phyloP scores from a whole-genome alignment of 129 eudicot species.

The Mikania micrantha region DNA sequence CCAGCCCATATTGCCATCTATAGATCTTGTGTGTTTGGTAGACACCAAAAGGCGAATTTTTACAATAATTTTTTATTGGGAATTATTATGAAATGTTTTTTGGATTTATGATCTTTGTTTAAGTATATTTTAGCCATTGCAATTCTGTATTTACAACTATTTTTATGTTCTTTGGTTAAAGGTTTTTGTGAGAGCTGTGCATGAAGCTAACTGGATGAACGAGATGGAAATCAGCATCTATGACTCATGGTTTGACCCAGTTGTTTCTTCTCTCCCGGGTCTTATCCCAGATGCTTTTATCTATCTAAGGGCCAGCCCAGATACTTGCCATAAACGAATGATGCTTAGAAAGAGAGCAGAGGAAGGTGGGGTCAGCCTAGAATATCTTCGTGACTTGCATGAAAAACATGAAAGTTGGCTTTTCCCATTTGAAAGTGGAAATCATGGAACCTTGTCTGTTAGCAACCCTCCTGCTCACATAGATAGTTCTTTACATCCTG shows the following conservation, averaged over 20 bases:
- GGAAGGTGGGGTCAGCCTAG: constrained; percentile 90
- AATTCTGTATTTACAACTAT: background rate
- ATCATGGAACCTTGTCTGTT: constrained; percentile 60
- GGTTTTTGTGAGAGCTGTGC: constrained; percentile 98
- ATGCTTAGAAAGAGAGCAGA: constrained; percentile 71
- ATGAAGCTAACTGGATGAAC: constrained; percentile 96
- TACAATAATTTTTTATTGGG: background rate
- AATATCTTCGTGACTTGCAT: constrained; percentile 77
- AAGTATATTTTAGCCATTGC: background rate
- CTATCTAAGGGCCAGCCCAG: constrained; percentile 89
- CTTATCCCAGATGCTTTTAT: constrained; percentile 88
- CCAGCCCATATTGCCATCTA: background rate
- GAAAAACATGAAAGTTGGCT: constrained; percentile 98
- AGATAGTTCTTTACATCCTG: constrained; percentile 54
- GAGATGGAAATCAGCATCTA: constrained; percentile 97
- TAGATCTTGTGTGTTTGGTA: background rate
- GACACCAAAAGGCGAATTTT: background rate
- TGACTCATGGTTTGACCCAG: constrained; percentile 97
- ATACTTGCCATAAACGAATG: constrained; percentile 92
- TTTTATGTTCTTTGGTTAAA: constrained; percentile 13
- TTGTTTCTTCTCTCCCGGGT: constrained; percentile 86
- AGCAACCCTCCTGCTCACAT: constrained; percentile 47
- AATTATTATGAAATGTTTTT: background rate
- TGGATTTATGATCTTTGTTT: background rate
- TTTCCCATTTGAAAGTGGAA: constrained; percentile 61